Conservation (phyloP, 805 yeast genomes). For the Suhomyces xylopsoci region DNA sequence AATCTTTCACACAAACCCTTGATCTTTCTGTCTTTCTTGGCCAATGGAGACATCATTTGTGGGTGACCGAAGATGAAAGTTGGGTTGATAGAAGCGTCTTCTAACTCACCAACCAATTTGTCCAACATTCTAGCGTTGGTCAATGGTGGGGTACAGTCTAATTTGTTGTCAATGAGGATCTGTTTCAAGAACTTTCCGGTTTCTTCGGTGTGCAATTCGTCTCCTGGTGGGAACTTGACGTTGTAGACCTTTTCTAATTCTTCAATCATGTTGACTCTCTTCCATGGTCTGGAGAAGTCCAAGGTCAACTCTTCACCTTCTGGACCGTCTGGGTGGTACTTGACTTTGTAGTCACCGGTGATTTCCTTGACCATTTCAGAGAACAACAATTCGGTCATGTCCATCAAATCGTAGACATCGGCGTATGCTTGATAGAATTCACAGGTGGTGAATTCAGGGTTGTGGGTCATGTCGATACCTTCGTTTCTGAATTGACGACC, state of each 20-base stretch:
- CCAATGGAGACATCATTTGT: slow-evolving; percentile 99
- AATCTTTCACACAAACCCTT: slow-evolving; percentile 98
- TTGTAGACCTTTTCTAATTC: slow-evolving; percentile 83
- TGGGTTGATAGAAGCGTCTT: slow-evolving; percentile 92
- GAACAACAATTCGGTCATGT: slow-evolving; percentile 86
- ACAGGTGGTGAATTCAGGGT: slow-evolving; percentile 98
- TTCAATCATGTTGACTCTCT: slow-evolving; percentile 96
- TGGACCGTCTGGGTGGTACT: slow-evolving; percentile 93
- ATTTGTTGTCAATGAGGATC: slow-evolving; percentile 70
- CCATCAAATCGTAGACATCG: slow-evolving; percentile 94
- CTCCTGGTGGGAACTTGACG: slow-evolving; percentile 94
- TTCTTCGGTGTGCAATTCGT: slow-evolving; percentile 88
- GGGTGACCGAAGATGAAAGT: slow-evolving; percentile 98
- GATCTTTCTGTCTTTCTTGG: slow-evolving; percentile 86
- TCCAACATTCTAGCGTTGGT: slow-evolving; percentile 99
- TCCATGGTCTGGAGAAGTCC: slow-evolving; percentile 97
- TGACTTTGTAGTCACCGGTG: slow-evolving; percentile 82
- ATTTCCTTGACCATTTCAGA: slow-evolving; percentile 97
- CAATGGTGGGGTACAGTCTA: slow-evolving; percentile 88
- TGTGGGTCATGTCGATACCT: slow-evolving; percentile 97
- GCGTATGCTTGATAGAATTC: slow-evolving; percentile 98
- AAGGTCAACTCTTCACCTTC: slow-evolving; percentile 73
- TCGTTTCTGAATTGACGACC: slow-evolving; percentile 99
- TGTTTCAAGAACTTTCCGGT: slow-evolving; percentile 87
- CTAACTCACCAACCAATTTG: slow-evolving; percentile 94